Evolutionary conservation across 192 early-diverging fungal genomes (phyloP).

Genomic region (Rhizoclosmatium sp.): DNA sequence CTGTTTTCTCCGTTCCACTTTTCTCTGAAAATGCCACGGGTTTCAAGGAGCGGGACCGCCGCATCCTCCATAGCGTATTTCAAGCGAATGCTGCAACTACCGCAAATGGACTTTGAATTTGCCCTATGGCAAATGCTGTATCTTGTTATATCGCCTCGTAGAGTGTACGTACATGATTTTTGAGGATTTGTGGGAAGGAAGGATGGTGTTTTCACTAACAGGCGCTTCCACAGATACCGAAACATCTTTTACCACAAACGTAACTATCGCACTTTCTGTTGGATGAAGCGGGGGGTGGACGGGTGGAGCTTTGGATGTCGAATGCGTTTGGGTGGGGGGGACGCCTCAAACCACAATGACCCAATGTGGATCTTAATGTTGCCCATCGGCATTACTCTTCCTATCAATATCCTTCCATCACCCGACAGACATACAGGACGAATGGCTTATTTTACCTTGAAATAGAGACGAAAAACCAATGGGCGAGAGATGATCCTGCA

Average conservation of each 20-base stretch:
- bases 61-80: conserved; percentile 22
- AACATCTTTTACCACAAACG: conserved; percentile 98
- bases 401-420: too few species aligned
- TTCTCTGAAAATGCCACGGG: conserved; percentile 18
- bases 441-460: background rate
- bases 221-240: conserved; percentile 70
- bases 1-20: background rate
- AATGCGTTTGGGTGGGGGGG: too few species aligned
- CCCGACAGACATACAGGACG: conserved; percentile 27
- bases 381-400: too few species aligned
- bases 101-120: conserved; percentile 89
- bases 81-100: conserved; percentile 41
- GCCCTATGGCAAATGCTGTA: conserved; percentile 91
- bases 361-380: too few species aligned
- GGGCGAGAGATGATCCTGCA: conserved; percentile 97
- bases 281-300: background rate
- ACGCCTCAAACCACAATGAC: too few species aligned
- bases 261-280: conserved; percentile 41
- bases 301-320: background rate
- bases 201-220: background rate
- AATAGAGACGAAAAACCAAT: conserved; percentile 96
- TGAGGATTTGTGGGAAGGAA: background rate
- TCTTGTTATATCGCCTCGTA: conserved; percentile 77
- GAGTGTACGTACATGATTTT: conserved; percentile 69
- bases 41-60: background rate